phyloP scores from a whole-genome alignment of 164 flowering plant genomes.

The Nymphaea colorata region DNA sequence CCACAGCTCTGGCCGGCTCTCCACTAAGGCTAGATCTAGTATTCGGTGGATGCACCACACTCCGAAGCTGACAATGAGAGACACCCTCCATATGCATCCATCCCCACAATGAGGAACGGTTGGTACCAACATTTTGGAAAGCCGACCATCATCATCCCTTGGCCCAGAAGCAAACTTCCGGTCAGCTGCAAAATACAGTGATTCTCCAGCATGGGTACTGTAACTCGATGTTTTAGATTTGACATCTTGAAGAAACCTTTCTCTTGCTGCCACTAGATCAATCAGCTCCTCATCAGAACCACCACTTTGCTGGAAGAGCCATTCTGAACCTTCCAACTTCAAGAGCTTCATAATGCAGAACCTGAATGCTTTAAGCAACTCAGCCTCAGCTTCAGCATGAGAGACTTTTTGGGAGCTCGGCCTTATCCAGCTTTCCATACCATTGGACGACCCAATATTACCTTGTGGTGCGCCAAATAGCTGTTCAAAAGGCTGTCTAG shows the following conservation, averaged over 20 bases:
- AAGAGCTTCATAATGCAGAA: conserved; percentile 58
- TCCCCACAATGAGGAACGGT: conserved; percentile 81
- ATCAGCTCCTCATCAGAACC: conserved; percentile 91
- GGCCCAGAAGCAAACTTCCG: conserved; percentile 21
- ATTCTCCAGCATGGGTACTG: conserved; percentile 21
- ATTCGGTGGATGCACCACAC: conserved; percentile 93
- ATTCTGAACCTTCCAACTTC: conserved; percentile 87
- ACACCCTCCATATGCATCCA: conserved; percentile 67
- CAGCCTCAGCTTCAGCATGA: conserved; percentile 42
- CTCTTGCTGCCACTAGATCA: conserved; percentile 79
- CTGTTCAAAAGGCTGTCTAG: conserved; percentile 86
- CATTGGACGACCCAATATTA: conserved; percentile 13
- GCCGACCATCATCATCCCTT: conserved; percentile 31
- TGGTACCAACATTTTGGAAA: conserved; percentile 19
- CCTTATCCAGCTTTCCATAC: conserved; percentile 1
- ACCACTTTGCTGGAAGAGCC: conserved; percentile 78
- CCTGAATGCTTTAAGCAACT: conserved; percentile 67
- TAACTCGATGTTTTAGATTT: conserved; percentile 36
- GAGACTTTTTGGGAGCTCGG: conserved; percentile 7
- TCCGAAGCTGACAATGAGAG: conserved; percentile 78
- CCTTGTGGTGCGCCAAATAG: conserved; percentile 37
- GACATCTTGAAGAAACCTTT: conserved; percentile 52
- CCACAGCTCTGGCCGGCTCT: conserved; percentile 98
- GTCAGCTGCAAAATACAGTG: conserved; percentile 25
- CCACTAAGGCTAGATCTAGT: conserved; percentile 89